A percentile compares a stretch with the other conserved stretches of the same genome.
These are phyloP conservation scores for Ulvella scutata DNA, from an alignment of 139 green algal genomes.

Conservation along the genomic window DNA sequence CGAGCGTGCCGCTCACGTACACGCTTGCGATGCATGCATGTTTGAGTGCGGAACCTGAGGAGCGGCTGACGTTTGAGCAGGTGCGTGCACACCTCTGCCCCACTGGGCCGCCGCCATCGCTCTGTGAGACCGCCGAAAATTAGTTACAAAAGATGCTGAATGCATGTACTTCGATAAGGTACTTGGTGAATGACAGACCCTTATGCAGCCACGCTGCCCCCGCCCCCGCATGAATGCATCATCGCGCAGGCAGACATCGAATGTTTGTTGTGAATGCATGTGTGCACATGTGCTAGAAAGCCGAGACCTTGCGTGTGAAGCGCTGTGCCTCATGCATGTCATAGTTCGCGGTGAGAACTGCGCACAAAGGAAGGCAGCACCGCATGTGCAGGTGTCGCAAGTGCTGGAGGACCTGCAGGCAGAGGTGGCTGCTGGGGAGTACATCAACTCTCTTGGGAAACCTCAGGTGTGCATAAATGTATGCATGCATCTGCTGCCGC, in stretches of 20 bases:
- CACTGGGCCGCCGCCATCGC: no score
- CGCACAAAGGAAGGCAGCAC: no score
- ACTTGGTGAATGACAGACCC: neutral
- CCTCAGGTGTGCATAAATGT: no score
- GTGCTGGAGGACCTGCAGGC: neutral
- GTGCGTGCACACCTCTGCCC: neutral
- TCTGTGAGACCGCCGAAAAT: neutral
- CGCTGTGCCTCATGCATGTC: no score
- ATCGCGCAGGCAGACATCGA: no score
- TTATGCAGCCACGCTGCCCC: neutral
- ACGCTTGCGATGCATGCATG: neutral
- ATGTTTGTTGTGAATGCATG: no score
- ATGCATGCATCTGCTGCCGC: no score
- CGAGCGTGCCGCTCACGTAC: neutral
- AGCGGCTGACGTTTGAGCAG: neutral
- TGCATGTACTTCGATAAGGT: neutral
- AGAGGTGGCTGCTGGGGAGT: neutral
- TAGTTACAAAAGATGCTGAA: neutral
- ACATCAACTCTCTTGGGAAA: neutral
- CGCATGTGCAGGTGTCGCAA: neutral
- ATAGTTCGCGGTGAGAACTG: no score
- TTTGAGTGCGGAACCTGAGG: neutral
- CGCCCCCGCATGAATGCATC: neutral
- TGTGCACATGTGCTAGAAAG: no score
- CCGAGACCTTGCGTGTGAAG: no score